A percentile compares a stretch with the other conserved stretches of the same genome.
These are phyloP conservation scores for Taphrina wiesneri DNA, from an alignment of 1,139 yeast species.

Conservation along the genomic window DNA sequence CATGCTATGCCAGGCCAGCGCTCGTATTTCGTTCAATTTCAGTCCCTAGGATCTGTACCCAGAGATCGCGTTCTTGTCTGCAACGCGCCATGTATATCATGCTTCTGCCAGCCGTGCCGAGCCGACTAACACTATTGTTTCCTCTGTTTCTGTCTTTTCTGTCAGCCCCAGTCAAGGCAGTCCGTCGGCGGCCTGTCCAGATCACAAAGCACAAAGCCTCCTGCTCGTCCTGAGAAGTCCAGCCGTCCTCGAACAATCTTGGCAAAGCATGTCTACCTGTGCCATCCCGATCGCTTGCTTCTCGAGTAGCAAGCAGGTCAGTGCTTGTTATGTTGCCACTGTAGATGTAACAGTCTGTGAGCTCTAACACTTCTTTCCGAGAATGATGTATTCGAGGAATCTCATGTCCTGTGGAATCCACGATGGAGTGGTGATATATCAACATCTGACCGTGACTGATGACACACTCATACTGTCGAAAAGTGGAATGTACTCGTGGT, in stretches of 20 bases:
- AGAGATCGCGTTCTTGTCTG: slow-evolving; percentile 75
- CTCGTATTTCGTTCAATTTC: slow-evolving; percentile 61
- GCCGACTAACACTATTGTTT: slow-evolving; percentile 48
- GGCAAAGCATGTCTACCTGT: slow-evolving; percentile 57
- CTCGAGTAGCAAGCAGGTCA: slow-evolving; percentile 40
- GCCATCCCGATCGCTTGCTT: slow-evolving; percentile 45
- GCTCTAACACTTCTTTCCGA: slow-evolving; percentile 50
- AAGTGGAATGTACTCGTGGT: slow-evolving; percentile 65
- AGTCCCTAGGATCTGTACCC: slow-evolving; percentile 67
- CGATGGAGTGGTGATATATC: slow-evolving; percentile 37
- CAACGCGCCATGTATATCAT: slow-evolving; percentile 79
- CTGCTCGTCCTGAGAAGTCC: slow-evolving; percentile 79
- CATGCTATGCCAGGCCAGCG: neutral
- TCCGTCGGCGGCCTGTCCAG: slow-evolving; percentile 71
- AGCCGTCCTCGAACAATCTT: slow-evolving; percentile 74
- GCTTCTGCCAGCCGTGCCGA: slow-evolving; percentile 69
- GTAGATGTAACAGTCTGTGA: slow-evolving; percentile 70
- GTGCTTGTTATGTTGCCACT: slow-evolving; percentile 62
- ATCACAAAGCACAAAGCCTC: slow-evolving; percentile 70
- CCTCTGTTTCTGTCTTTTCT: slow-evolving; percentile 8
- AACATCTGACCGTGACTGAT: slow-evolving; percentile 69
- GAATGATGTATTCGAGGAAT: slow-evolving; percentile 30
- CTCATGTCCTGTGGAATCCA: slow-evolving; percentile 47
- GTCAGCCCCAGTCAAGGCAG: slow-evolving; percentile 32
- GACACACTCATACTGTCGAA: slow-evolving; percentile 61